Evolutionary conservation across 2,329 filamentous ascomycete genomes (phyloP).

Genomic region (Phaeosphaeriaceae sp.): DNA sequence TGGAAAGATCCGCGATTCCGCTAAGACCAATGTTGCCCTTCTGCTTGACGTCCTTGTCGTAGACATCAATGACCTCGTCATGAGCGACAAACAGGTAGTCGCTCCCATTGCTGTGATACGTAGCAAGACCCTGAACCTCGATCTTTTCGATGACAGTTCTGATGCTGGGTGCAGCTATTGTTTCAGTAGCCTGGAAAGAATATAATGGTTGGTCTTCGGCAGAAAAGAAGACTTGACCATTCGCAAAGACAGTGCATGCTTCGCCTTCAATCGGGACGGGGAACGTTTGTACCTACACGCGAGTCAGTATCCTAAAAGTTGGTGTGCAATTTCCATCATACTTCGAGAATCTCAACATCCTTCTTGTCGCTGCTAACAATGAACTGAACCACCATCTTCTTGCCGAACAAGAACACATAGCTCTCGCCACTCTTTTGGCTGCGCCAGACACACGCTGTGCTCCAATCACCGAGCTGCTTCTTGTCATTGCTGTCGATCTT

Average conservation of each 20-base stretch:
- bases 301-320: not conserved
- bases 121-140: slow-evolving; percentile 28
- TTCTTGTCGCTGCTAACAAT: slow-evolving; percentile 18
- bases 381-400: slow-evolving; percentile 38
- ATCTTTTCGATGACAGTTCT: slow-evolving; percentile 22
- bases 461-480: slow-evolving; percentile 39
- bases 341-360: slow-evolving; percentile 33
- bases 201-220: slow-evolving; percentile 35
- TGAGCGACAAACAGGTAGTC: slow-evolving; percentile 36
- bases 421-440: slow-evolving; percentile 31
- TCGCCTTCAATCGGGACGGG: slow-evolving; percentile 36
- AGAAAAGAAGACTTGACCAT: slow-evolving; percentile 35
- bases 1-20: slow-evolving; percentile 33
- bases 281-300: slow-evolving; percentile 35
- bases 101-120: slow-evolving; percentile 22
- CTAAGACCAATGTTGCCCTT: slow-evolving; percentile 24
- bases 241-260: slow-evolving; percentile 25
- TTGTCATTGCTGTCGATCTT: slow-evolving; percentile 29
- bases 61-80: slow-evolving; percentile 31
- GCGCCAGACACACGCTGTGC: slow-evolving; percentile 36
- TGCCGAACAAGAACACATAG: slow-evolving; percentile 41
- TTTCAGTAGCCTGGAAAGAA: slow-evolving; percentile 37
- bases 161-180: slow-evolving; percentile 23
- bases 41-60: slow-evolving; percentile 20
- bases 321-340: slow-evolving; percentile 3